Percentiles rank a stretch among this genome's conserved stretches.
phyloP scores from a whole-genome alignment of 768 basidiomycete species.

The Sarcodon sp. region DNA sequence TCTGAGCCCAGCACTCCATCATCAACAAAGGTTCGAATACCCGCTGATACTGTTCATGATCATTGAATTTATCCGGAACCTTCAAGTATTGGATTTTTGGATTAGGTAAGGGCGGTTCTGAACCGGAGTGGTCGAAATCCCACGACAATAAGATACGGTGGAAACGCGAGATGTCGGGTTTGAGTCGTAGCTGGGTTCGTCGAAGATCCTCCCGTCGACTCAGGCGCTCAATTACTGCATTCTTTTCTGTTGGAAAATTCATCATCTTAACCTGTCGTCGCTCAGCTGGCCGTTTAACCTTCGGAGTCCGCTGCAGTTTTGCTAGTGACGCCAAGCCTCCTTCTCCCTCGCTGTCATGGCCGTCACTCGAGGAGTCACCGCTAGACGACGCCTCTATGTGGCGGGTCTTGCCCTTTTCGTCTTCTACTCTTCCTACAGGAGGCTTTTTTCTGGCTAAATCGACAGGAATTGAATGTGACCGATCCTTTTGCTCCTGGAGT shows the following conservation, averaged over 20 bases:
- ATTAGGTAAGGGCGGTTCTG: slow-evolving; percentile 43
- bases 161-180: slow-evolving; percentile 71
- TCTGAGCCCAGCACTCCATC: slow-evolving; percentile 86
- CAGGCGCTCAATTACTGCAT: slow-evolving; percentile 35
- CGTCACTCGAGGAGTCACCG: slow-evolving; percentile 31
- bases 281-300: slow-evolving; percentile 40
- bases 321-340: slow-evolving; percentile 39
- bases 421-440: background rate
- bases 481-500: background rate
- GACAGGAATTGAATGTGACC: background rate
- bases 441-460: background rate
- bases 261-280: slow-evolving; percentile 54
- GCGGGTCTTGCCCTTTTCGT: background rate
- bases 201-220: slow-evolving; percentile 49
- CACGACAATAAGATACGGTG: slow-evolving; percentile 75
- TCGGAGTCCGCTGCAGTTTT: slow-evolving; percentile 48
- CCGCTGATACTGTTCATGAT: slow-evolving; percentile 53
- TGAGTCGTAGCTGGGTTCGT: slow-evolving; percentile 53
- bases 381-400: slow-evolving; percentile 10
- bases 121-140: slow-evolving; percentile 62
- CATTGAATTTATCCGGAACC: slow-evolving; percentile 56
- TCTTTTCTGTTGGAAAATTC: slow-evolving; percentile 34
- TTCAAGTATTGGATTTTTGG: slow-evolving; percentile 18
- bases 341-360: slow-evolving; percentile 22
- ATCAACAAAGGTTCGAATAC: slow-evolving; percentile 80